Base-by-base conservation (phyloP, 805 yeast genomes). In the Tetrapisispora pingtungensis region DNA sequence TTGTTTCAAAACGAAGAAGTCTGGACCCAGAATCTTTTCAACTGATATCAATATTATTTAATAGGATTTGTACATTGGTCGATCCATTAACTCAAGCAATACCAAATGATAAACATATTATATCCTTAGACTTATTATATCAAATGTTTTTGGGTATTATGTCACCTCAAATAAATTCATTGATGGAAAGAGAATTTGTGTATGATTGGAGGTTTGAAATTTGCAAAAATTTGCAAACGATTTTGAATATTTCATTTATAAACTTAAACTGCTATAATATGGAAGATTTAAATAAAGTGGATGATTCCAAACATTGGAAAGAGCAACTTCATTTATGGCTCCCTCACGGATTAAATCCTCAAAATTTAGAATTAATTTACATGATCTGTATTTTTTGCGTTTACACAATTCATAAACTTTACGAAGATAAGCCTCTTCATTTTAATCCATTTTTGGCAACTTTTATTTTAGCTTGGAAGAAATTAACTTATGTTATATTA, bases 41-140 rank as follows among this genome's bases (percentile, higher is more conserved):
- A 17, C 42, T 58, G 15, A 33, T 59, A 24, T 19, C 42, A 15
- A 35, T 46, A 10, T 61, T 56, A 41, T 61, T 58, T 41, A 47
- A 49, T 6, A 50, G 63, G 0, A 42, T 74, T 3, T 58, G 72
- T 2, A 55, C 67, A 0, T 50, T 76, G 40, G 67, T 69, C 7
- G 89, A 83, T 57, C 86, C 88, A 2, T 67, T 72, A 52, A 79
- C 88, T 1, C 86, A 81, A 52, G 88, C 93, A 0, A 71, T 73
- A 24, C 84, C 80, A 34, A 71, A 70, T 20, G 82, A 77, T 45
- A 59, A 64, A 12, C 63, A 68, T 43, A 64, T 78, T 1, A 64
- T 80, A 15, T 80, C 86, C 10, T 58, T 80, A 7, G 79, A 78
- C 48, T 56, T 71, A n/a, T 54, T 80, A 12, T 71, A 81, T 17